Conservation (phyloP, 768 basidiomycete genomes). For the Tubosaeta sp. region DNA sequence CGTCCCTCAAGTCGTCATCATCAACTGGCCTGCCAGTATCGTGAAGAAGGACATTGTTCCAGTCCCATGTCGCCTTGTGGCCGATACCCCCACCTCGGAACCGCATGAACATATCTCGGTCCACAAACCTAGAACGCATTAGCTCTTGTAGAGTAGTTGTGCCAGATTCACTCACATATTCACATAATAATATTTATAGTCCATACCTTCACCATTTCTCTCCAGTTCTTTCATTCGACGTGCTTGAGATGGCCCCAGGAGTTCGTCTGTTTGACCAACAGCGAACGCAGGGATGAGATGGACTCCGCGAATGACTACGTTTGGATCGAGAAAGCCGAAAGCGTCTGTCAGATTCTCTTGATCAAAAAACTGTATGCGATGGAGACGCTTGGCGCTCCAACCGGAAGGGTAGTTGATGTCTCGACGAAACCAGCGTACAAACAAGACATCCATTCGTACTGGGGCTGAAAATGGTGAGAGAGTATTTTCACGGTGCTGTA, state of each 20-base stretch:
- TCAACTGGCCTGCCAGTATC: too few relatives aligned
- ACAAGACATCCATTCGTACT: slow-evolving; percentile 36
- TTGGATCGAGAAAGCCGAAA: slow-evolving; percentile 46
- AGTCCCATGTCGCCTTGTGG: slow-evolving; percentile 17
- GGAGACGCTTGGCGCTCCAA: slow-evolving; percentile 27
- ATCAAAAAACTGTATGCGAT: slow-evolving; percentile 36
- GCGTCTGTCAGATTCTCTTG: slow-evolving; percentile 15
- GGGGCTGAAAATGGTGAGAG: neutral
- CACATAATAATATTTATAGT: slow-evolving; percentile 32
- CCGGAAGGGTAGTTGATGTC: slow-evolving; percentile 26
- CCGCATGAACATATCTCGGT: slow-evolving; percentile 17
- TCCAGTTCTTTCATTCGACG: slow-evolving; percentile 3
- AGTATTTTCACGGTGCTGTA: neutral
- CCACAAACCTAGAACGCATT: neutral
- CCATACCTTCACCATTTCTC: slow-evolving; percentile 3
- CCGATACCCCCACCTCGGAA: slow-evolving; percentile 29
- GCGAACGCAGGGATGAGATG: slow-evolving; percentile 41
- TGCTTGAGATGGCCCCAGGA: slow-evolving; percentile 2
- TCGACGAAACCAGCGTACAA: slow-evolving; percentile 37
- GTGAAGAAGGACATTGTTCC: neutral
- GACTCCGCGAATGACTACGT: slow-evolving; percentile 31
- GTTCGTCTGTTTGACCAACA: slow-evolving; percentile 8
- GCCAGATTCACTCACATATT: slow-evolving; percentile 34
- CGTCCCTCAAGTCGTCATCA: too few relatives aligned
- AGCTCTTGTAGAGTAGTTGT: slow-evolving; percentile 3